These are phyloP conservation scores for Clarireedia homoeocarpa DNA, from an alignment of 2,329 filamentous ascomycete genomes.

Conservation along the genomic window DNA sequence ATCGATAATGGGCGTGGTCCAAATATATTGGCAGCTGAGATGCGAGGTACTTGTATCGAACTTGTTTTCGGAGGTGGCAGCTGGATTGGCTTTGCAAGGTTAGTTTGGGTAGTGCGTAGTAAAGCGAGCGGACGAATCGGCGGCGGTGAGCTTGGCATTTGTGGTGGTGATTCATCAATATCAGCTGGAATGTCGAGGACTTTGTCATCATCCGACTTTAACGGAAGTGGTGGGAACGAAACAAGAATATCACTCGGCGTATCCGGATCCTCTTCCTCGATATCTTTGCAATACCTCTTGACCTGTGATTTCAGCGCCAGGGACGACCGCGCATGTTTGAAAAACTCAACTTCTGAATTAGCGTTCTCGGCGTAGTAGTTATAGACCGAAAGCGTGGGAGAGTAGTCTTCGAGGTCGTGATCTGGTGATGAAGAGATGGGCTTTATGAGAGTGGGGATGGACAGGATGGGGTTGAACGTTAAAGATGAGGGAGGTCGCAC, in stretches of 20 bases:
- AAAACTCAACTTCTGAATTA: conserved; percentile 19
- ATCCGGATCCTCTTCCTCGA: conserved; percentile 4
- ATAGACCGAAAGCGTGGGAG: conserved; percentile 18
- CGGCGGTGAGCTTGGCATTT: not conserved
- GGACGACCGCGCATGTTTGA: conserved; percentile 7
- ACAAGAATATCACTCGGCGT: conserved; percentile 1
- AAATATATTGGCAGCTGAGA: not conserved
- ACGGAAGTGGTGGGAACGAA: not conserved
- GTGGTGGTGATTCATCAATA: not conserved
- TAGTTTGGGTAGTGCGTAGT: not conserved
- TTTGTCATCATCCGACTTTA: not conserved
- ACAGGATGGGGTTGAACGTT: conserved; percentile 18
- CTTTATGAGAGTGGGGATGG: conserved; percentile 6
- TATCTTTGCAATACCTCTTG: conserved; percentile 14
- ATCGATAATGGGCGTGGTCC: not conserved
- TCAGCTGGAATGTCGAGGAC: not conserved
- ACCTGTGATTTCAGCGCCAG: conserved; percentile 11
- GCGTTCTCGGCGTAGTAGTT: conserved; percentile 18
- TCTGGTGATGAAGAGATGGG: conserved; percentile 3
- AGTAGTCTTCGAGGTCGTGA: conserved; percentile 9
- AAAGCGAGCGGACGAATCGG: not conserved
- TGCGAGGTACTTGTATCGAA: not conserved
- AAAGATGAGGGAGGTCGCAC: conserved; percentile 17
- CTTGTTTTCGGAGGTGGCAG: not conserved
- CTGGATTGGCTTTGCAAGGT: not conserved